A percentile compares a stretch with the other conserved stretches of the same genome.
Conservation (phyloP, 1,139 yeast genomes). For the Taphrina wiesneri region DNA sequence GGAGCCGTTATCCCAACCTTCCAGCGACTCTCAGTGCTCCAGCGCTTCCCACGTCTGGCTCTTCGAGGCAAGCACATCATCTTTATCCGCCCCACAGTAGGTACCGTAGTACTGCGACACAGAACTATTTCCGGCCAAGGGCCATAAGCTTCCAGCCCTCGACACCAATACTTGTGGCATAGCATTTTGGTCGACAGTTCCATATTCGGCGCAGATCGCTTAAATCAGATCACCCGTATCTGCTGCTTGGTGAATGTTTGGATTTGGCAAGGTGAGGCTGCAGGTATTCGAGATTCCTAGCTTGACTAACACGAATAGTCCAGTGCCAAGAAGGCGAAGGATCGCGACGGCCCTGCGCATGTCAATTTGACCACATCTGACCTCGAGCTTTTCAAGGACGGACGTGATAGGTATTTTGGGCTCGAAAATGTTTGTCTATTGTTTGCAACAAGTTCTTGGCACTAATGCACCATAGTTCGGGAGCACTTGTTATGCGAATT, state of each 20-base stretch:
- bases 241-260: conserved; percentile 17
- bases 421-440: conserved; percentile 62
- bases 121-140: background rate
- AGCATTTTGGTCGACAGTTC: background rate
- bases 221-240: background rate
- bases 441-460: background rate
- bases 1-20: background rate
- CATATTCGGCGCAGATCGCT: background rate
- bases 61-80: background rate
- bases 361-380: background rate
- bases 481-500: conserved; percentile 73
- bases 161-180: too few relatives aligned
- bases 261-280: conserved; percentile 30
- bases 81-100: conserved; percentile 5
- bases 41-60: too few relatives aligned
- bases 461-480: conserved; percentile 56
- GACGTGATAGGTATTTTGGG: conserved; percentile 66
- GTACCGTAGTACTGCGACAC: background rate
- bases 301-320: conserved; percentile 1
- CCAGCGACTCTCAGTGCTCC: background rate
- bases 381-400: conserved; percentile 35
- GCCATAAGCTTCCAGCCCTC: too few relatives aligned
- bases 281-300: too few relatives aligned
- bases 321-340: conserved; percentile 23
- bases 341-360: background rate